phyloP scores from a whole-genome alignment of 495 filamentous ascomycete species.

The Parmelia sp. region DNA sequence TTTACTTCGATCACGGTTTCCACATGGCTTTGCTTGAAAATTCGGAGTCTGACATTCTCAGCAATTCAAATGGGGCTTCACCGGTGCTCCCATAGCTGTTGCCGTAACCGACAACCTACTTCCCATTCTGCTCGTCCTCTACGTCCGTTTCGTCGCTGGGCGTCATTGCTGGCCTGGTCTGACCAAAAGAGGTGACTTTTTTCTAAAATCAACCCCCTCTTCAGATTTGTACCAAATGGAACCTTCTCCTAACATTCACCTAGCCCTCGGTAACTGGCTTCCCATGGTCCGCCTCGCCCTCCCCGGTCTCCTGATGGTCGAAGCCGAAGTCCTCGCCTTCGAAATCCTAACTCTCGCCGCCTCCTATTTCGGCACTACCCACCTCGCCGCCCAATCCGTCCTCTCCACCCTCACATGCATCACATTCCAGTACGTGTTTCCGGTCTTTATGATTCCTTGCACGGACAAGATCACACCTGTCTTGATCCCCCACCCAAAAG shows the following conservation, averaged over 20 bases:
- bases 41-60: constrained; percentile 22
- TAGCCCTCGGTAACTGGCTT: constrained; percentile 73
- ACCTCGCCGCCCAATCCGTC: constrained; percentile 64
- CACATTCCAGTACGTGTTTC: constrained; percentile 50
- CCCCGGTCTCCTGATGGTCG: constrained; percentile 84
- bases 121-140: constrained; percentile 65
- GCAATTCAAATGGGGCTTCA: constrained; percentile 68
- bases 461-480: no score
- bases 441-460: no score
- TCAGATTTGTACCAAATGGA: not conserved
- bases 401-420: constrained; percentile 54
- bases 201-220: not conserved
- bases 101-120: constrained; percentile 77
- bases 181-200: constrained; percentile 31
- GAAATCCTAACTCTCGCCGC: constrained; percentile 70
- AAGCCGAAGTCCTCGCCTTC: constrained; percentile 84
- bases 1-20: not conserved
- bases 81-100: constrained; percentile 80
- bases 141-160: constrained; percentile 53
- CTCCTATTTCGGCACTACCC: constrained; percentile 61
- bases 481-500: not conserved
- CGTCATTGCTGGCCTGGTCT: constrained; percentile 77
- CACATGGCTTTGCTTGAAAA: not conserved
- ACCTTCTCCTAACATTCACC: constrained; percentile 23
- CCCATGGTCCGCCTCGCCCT: constrained; percentile 81